Percentiles rank a stretch among this genome's conserved stretches.
These are phyloP conservation scores for Fusarium graminum DNA, from an alignment of 2,329 filamentous ascomycete species.

Conservation along the genomic window DNA sequence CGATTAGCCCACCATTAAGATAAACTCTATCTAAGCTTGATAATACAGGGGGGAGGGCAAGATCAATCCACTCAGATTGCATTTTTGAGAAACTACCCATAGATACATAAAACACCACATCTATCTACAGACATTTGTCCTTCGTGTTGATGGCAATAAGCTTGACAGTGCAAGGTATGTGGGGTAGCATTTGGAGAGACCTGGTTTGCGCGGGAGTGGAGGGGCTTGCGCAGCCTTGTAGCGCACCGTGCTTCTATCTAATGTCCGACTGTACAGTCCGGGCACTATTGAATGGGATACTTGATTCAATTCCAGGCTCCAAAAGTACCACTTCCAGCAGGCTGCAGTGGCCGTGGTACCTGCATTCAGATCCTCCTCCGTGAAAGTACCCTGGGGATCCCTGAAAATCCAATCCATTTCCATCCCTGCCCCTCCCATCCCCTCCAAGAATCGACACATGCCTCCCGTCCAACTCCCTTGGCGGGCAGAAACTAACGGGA, in stretches of 20 bases:
- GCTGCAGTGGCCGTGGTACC: conserved; percentile 36
- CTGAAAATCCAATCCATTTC: conserved; percentile 24
- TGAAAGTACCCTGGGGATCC: conserved; percentile 30
- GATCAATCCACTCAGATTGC: not conserved
- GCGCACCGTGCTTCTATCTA: conserved; percentile 27
- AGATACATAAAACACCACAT: not conserved
- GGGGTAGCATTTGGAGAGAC: conserved; percentile 34
- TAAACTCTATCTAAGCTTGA: conserved; percentile 3
- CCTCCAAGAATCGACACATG: conserved; percentile 41
- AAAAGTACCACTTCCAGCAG: conserved; percentile 31
- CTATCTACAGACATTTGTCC: not conserved
- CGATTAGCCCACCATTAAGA: conserved; percentile 10
- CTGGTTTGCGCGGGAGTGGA: conserved; percentile 41
- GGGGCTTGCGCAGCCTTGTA: conserved; percentile 40
- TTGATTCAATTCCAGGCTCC: conserved; percentile 15
- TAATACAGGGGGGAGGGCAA: not conserved
- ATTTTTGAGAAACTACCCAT: not conserved
- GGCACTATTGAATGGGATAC: not conserved
- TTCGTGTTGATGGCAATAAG: conserved; percentile 22
- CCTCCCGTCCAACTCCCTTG: conserved; percentile 17
- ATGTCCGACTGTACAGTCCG: not conserved
- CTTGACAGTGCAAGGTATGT: conserved; percentile 33
- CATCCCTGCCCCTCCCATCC: conserved; percentile 28
- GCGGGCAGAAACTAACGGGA: conserved; percentile 43
- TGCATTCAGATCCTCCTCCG: conserved; percentile 36